Evolutionary conservation across 805 yeast species (phyloP).

Genomic region (Candida schatavii): DNA sequence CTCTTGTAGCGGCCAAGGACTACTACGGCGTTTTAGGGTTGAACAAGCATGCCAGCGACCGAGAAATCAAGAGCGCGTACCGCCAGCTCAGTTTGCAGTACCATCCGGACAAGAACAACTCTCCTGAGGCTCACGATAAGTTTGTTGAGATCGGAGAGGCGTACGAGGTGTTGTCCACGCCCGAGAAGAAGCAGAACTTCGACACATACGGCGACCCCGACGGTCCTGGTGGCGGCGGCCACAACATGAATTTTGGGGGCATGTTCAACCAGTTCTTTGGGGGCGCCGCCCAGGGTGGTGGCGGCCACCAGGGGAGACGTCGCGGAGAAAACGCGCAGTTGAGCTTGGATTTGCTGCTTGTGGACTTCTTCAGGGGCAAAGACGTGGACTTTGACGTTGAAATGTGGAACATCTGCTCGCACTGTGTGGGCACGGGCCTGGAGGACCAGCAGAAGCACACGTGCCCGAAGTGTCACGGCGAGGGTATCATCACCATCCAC

Average conservation of each 20-base stretch:
- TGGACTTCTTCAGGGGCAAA: constrained; percentile 71
- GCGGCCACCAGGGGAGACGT: constrained; percentile 30
- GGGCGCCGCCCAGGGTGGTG: constrained; percentile 24
- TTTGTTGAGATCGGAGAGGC: constrained; percentile 94
- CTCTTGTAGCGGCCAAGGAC: constrained; percentile 33
- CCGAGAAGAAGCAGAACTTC: constrained; percentile 64
- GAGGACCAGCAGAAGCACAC: constrained; percentile 66
- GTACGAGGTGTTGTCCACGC: constrained; percentile 76
- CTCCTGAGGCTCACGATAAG: constrained; percentile 77
- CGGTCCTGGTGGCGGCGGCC: constrained; percentile 31
- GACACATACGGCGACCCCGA: constrained; percentile 76
- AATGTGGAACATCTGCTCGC: constrained; percentile 71
- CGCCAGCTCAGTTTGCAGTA: constrained; percentile 75
- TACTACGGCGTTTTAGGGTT: constrained; percentile 69
- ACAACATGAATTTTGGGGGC: constrained; percentile 46
- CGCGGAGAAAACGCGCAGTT: constrained; percentile 65
- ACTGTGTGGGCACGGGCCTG: constrained; percentile 84
- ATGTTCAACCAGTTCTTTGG: constrained; percentile 60
- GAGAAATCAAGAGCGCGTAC: constrained; percentile 83
- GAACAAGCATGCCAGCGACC: constrained; percentile 63
- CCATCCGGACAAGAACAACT: constrained; percentile 89
- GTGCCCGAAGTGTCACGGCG: constrained; percentile 73
- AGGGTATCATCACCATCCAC: constrained; percentile 62
- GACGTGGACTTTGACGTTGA: constrained; percentile 57
- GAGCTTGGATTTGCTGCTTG: constrained; percentile 52